Percentiles rank a stretch among this genome's conserved stretches.
Evolutionary conservation across 2,329 filamentous ascomycete species (phyloP).

Genomic region (Arachnomyces sp.): DNA sequence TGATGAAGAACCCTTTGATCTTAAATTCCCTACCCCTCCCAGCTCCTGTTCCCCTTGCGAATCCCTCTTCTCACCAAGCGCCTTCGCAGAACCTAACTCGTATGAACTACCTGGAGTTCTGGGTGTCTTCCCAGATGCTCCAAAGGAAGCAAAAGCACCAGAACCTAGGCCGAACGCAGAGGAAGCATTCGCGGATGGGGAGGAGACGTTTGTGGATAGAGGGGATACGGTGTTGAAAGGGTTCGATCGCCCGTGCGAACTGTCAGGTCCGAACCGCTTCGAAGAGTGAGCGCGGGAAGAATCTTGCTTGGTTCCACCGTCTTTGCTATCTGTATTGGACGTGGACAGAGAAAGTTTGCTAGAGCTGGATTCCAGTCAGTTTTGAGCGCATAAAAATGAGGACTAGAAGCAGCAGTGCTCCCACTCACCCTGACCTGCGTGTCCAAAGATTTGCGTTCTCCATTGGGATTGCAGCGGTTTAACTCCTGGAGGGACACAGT

Average conservation of each 20-base stretch:
- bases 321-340: conserved; percentile 50
- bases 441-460: conserved; percentile 46
- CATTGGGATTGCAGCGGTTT: conserved; percentile 31
- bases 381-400: conserved; percentile 14
- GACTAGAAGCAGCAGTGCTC: conserved; percentile 17
- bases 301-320: conserved; percentile 46
- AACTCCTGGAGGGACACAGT: too few relatives aligned
- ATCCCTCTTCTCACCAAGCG: conserved; percentile 57
- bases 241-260: conserved; percentile 65
- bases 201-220: conserved; percentile 61
- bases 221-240: conserved; percentile 71
- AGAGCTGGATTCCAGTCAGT: conserved; percentile 48
- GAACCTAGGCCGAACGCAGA: conserved; percentile 90
- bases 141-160: conserved; percentile 94
- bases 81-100: conserved; percentile 59
- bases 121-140: conserved; percentile 70
- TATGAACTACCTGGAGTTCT: conserved; percentile 77
- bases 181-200: conserved; percentile 68
- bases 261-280: conserved; percentile 68
- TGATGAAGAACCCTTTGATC: conserved; percentile 34
- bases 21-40: conserved; percentile 21
- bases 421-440: conserved; percentile 41
- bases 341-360: conserved; percentile 89
- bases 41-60: conserved; percentile 38
- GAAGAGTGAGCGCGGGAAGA: conserved; percentile 57